Percentiles rank a stretch among this genome's conserved stretches.
Evolutionary conservation across 352 stramenopile genomes (phyloP).

Genomic region (Albugo laibachii): DNA sequence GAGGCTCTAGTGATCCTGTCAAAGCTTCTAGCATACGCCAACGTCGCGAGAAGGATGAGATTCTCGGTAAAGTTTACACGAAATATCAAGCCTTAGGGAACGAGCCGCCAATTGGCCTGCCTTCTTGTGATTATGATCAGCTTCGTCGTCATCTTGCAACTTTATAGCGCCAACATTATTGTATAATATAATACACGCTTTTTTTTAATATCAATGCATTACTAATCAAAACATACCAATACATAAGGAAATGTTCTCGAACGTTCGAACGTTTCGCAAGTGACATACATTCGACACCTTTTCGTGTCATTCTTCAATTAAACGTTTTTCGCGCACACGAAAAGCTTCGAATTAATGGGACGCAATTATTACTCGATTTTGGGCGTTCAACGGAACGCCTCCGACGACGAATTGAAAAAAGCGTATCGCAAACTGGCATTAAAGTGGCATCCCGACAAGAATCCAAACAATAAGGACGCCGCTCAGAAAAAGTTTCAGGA

Average conservation of each 20-base stretch:
- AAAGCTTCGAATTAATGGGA: slow-evolving; percentile 21
- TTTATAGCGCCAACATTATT: neutral
- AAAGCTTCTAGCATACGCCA: slow-evolving; percentile 41
- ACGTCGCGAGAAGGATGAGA: slow-evolving; percentile 65
- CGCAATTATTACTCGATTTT: slow-evolving; percentile 77
- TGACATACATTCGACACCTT: too few species aligned
- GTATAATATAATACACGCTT: neutral
- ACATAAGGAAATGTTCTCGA: too few species aligned
- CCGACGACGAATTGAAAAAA: slow-evolving; percentile 66
- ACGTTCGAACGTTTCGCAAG: too few species aligned
- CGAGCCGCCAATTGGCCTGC: slow-evolving; percentile 62
- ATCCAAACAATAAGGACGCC: slow-evolving; percentile 64
- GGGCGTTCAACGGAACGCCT: slow-evolving; percentile 36
- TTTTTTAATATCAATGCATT: neutral
- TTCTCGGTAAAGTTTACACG: slow-evolving; percentile 66
- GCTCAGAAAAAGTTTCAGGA: slow-evolving; percentile 87
- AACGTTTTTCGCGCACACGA: neutral
- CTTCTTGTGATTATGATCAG: slow-evolving; percentile 56
- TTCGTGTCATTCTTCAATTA: too few species aligned
- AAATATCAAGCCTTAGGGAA: slow-evolving; percentile 49
- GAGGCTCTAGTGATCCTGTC: slow-evolving; percentile 28
- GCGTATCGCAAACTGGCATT: slow-evolving; percentile 80
- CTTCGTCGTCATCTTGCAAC: slow-evolving; percentile 57
- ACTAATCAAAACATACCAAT: neutral
- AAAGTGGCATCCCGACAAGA: slow-evolving; percentile 88